Percentiles rank a stretch among this genome's conserved stretches.
phyloP scores from a whole-genome alignment of 1,284 basidiomycete genomes.

The Pterulicium gracile region DNA sequence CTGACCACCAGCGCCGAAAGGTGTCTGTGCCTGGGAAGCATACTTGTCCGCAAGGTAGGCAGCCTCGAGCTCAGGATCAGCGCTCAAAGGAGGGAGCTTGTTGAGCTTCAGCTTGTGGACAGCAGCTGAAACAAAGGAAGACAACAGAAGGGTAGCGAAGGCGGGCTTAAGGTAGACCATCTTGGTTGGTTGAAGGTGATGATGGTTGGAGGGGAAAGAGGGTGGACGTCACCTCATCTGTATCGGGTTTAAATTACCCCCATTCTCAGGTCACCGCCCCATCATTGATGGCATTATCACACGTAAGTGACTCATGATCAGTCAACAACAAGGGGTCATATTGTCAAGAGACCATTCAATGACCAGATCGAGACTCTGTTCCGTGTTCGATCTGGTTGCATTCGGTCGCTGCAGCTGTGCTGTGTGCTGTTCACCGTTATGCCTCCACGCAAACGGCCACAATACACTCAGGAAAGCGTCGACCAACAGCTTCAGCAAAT shows the following conservation, averaged over 20 bases:
- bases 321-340: no score
- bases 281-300: no score
- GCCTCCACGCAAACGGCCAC: slow-evolving; percentile 62
- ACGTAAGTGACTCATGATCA: no score
- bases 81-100: slow-evolving; percentile 57
- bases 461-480: slow-evolving; percentile 71
- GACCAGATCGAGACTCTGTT: no score
- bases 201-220: slow-evolving; percentile 43
- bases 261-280: no score
- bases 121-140: slow-evolving; percentile 61
- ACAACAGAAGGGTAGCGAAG: slow-evolving; percentile 50
- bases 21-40: slow-evolving; percentile 53
- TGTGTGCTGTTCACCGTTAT: slow-evolving; percentile 22
- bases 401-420: background rate
- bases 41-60: slow-evolving; percentile 87
- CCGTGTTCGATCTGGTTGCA: no score
- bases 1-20: slow-evolving; percentile 64
- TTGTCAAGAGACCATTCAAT: no score
- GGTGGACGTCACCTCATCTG: slow-evolving; percentile 11
- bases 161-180: slow-evolving; percentile 15
- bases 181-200: no score
- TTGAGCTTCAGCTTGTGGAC: slow-evolving; percentile 81
- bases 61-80: slow-evolving; percentile 62
- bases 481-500: slow-evolving; percentile 83
- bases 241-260: no score